Evolutionary conservation across 164 flowering plant species (phyloP), one percentile per base, ranked within the genome.

Genomic region (Taxillus chinensis): DNA sequence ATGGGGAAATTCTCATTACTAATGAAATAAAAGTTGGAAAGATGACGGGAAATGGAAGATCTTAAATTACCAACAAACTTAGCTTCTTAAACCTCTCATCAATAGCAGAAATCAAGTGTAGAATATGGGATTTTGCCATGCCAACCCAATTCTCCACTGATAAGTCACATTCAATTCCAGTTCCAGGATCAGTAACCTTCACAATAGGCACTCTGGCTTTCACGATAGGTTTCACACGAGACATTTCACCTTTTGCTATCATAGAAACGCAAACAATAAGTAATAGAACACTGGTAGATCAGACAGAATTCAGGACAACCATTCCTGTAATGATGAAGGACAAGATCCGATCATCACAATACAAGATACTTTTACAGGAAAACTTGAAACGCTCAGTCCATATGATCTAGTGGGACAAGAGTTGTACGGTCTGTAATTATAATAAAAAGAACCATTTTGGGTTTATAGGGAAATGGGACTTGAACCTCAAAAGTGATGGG

Each of bases 91-190:
- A 84, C 70, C 93, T 83, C 60, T 78, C 80, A 75, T 87, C 93
- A 61, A 87, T 84, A 48, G 78, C 60, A 45, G 85, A 79, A 65
- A 85, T 74, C 17, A 75, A 58, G 60, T 63, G 75, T 55, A 87
- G 57, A 61, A 87, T 73, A 61, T 68, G 73, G 8, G 93, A 85
- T 67, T 81, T 87, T 15, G 50, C 67, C 64, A 87, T 68, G 51
- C 90, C 93, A 75, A 83, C 88, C 69, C 74, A 69, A 68, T 87
- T 87, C 59, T 79, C 88, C 63, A 87, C 79, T 9, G 90, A 87
- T 51, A 87, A 67, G 72, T 87, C 93, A 73, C 90, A 87, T 73
- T 84, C 88, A 61, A 85, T 74, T 64, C 79, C 75, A 60, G 84
- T 84, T 69, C 85, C 86, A 60, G 68, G 43, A 71, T 87, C 88